These are phyloP conservation scores for Trapa bicornis DNA, from an alignment of 345 rosid genomes.

Conservation along the genomic window DNA sequence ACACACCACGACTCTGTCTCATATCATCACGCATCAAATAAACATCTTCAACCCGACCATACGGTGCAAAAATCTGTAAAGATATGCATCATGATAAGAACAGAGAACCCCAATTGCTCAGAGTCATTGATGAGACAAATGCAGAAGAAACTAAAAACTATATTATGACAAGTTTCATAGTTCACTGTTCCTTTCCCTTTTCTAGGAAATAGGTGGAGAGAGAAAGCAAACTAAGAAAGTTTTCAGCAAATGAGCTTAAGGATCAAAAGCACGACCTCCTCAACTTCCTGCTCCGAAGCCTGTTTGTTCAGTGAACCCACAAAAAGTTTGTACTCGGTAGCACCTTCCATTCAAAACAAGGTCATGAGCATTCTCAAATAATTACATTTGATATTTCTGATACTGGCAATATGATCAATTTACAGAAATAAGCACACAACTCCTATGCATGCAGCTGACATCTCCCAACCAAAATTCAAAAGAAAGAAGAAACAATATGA, in stretches of 20 bases:
- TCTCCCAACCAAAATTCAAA: neutral
- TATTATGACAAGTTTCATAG: neutral
- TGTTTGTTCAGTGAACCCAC: slow-evolving; percentile 90
- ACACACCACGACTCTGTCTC: slow-evolving; percentile 93
- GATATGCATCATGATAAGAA: slow-evolving; percentile 5
- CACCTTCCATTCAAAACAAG: slow-evolving; percentile 33
- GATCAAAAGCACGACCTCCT: slow-evolving; percentile 44
- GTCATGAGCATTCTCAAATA: slow-evolving; percentile 1
- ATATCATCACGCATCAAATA: slow-evolving; percentile 96
- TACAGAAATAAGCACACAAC: neutral
- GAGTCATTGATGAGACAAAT: neutral
- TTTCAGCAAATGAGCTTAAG: neutral
- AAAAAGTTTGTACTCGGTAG: slow-evolving; percentile 84
- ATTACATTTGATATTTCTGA: neutral
- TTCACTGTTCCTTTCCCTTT: neutral
- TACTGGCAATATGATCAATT: neutral
- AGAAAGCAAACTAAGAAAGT: neutral
- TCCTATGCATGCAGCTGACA: neutral
- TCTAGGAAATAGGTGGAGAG: neutral
- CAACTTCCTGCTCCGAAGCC: slow-evolving; percentile 88
- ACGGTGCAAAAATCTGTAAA: slow-evolving; percentile 61
- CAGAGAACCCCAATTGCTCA: too few relatives aligned
- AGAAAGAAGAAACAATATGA: neutral
- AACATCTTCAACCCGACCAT: slow-evolving; percentile 93
- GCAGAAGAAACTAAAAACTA: neutral